Conservation (phyloP, 2,329 filamentous ascomycete genomes). For the Colletotrichum sojae region DNA sequence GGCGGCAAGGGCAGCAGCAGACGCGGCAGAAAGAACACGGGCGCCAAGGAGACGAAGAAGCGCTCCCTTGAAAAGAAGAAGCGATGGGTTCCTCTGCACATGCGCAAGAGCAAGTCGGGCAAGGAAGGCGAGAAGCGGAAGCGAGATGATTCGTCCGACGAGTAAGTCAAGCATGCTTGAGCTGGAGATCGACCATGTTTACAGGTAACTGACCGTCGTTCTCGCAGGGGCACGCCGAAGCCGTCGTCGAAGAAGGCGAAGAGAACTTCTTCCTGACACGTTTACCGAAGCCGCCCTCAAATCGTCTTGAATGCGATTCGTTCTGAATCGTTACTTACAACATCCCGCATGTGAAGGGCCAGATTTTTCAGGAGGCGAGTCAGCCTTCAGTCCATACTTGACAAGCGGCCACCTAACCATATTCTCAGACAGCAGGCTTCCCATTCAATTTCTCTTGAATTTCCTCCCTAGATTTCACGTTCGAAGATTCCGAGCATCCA, state of each 20-base stretch:
- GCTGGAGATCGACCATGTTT: neutral
- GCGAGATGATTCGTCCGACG: neutral
- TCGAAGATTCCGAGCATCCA: too few species aligned
- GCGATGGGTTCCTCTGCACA: neutral
- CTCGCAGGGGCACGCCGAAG: neutral
- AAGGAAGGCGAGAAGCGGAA: neutral
- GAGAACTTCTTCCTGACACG: too few species aligned
- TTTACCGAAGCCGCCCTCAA: too few species aligned
- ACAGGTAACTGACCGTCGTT: neutral
- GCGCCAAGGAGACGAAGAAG: neutral
- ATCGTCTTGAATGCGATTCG: too few species aligned
- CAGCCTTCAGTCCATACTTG: too few species aligned
- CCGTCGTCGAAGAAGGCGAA: neutral
- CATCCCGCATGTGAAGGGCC: too few species aligned
- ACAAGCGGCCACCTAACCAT: too few species aligned
- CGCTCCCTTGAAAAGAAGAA: neutral
- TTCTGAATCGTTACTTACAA: too few species aligned
- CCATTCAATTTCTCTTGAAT: too few species aligned
- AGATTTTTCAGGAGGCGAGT: too few species aligned
- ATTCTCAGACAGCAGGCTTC: too few species aligned
- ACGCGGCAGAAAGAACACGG: neutral
- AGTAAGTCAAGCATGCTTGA: neutral
- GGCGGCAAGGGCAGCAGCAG: neutral
- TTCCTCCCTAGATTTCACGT: too few species aligned
- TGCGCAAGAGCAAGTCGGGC: neutral